Evolutionary conservation across 202 grass and related monocot genomes (phyloP).

Genomic region (Setaria viridis): DNA sequence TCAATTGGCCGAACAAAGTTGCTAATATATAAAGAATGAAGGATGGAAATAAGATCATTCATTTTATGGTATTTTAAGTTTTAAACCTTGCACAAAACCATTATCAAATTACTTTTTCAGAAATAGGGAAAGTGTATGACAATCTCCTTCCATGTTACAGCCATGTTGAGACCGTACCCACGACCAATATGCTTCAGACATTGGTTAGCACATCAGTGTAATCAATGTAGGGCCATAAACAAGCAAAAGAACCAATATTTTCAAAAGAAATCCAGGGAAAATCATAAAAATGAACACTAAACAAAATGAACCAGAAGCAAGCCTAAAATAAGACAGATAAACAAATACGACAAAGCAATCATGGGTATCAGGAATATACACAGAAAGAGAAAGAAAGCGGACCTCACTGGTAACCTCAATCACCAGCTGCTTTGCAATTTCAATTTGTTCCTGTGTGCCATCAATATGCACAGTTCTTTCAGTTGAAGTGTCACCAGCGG

Average conservation of each 20-base stretch:
- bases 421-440: constrained; percentile 90
- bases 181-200: constrained; percentile 1
- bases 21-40: neutral
- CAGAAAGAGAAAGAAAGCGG: constrained; percentile 43
- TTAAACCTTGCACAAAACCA: neutral
- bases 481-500: constrained; percentile 79
- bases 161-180: neutral
- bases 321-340: constrained; percentile 35
- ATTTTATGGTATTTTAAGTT: neutral
- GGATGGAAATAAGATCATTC: neutral
- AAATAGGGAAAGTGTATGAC: neutral
- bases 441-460: constrained; percentile 93
- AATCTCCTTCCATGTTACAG: neutral
- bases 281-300: neutral
- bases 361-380: constrained; percentile 9
- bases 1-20: neutral
- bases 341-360: constrained; percentile 28
- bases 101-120: neutral
- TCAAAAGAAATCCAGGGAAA: constrained; percentile 14
- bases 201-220: neutral
- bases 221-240: constrained; percentile 26
- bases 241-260: neutral
- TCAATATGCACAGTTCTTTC: constrained; percentile 98
- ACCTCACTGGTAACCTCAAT: constrained; percentile 97
- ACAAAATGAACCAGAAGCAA: constrained; percentile 39